Percentiles rank a stretch among this genome's conserved stretches.
These are phyloP conservation scores for Taiozyma sp. DNA, from an alignment of 1,139 yeast genomes.

Conservation along the genomic window DNA sequence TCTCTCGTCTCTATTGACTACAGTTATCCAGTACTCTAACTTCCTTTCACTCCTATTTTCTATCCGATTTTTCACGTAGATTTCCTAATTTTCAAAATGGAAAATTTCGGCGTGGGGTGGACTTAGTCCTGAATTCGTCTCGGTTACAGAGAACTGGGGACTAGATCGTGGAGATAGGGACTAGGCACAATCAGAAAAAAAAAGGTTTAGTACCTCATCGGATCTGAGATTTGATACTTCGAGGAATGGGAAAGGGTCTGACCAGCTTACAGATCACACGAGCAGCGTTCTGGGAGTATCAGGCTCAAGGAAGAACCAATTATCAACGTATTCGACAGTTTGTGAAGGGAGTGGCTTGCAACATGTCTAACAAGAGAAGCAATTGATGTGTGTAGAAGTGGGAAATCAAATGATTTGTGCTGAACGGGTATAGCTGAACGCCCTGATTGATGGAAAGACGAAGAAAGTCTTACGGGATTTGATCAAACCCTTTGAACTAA, in stretches of 20 bases:
- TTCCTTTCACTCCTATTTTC: neutral
- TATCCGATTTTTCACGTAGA: neutral
- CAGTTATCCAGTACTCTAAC: neutral
- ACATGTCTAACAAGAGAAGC: neutral
- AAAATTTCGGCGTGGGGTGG: neutral
- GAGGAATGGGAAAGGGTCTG: neutral
- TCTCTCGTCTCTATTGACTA: neutral
- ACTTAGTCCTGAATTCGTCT: neutral
- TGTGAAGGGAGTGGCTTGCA: neutral
- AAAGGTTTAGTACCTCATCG: neutral
- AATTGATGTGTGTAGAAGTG: neutral
- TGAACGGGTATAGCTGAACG: neutral
- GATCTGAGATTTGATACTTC: neutral
- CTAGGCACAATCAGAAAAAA: neutral
- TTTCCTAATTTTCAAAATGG: constrained; percentile 1
- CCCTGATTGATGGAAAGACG: neutral
- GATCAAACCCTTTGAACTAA: neutral
- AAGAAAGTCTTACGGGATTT: neutral
- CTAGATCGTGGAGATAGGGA: neutral
- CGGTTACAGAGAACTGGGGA: neutral
- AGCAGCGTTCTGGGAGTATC: neutral
- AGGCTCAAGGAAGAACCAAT: neutral
- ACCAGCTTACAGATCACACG: neutral
- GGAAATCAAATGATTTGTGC: neutral
- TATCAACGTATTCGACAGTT: neutral